These are phyloP conservation scores for Phaffia australis DNA, from an alignment of 768 basidiomycete genomes.

Conservation along the genomic window DNA sequence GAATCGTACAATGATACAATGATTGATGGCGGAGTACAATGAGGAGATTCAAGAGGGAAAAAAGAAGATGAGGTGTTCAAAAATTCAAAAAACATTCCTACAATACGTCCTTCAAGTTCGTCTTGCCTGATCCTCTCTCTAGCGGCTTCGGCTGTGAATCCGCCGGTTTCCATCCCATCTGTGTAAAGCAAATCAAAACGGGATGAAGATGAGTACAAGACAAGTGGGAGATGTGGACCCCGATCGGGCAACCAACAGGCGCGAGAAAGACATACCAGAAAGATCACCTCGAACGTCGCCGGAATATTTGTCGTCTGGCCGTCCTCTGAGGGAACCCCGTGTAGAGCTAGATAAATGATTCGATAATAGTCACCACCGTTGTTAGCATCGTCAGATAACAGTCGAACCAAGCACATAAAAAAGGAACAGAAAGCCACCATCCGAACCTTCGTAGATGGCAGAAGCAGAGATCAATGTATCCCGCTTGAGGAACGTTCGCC, in stretches of 20 bases:
- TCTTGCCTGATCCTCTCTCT: slow-evolving; percentile 52
- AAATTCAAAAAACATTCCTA: too few relatives aligned
- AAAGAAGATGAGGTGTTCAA: too few relatives aligned
- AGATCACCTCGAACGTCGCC: slow-evolving; percentile 93
- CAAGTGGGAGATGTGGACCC: neutral
- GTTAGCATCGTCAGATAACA: neutral
- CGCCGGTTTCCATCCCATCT: slow-evolving; percentile 79
- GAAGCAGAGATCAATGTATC: slow-evolving; percentile 86
- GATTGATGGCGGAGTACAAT: too few relatives aligned
- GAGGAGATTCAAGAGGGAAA: too few relatives aligned
- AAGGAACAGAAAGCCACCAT: neutral
- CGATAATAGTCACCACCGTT: too few relatives aligned
- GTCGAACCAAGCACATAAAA: neutral
- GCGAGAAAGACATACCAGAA: slow-evolving; percentile 52
- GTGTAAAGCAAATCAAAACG: neutral
- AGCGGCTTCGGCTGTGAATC: slow-evolving; percentile 56
- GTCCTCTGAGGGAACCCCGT: slow-evolving; percentile 2
- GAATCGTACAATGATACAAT: neutral
- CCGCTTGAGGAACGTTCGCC: slow-evolving; percentile 61
- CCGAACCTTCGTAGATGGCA: slow-evolving; percentile 78
- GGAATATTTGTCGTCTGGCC: slow-evolving; percentile 44
- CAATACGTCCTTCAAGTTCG: neutral
- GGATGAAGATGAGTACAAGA: too few relatives aligned
- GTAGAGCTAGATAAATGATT: slow-evolving; percentile 6
- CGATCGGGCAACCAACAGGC: neutral